Percentiles rank a stretch among this genome's conserved stretches.
These are phyloP conservation scores for Cordyceps cateniannulata DNA, from an alignment of 2,329 filamentous ascomycete species.

Conservation along the genomic window DNA sequence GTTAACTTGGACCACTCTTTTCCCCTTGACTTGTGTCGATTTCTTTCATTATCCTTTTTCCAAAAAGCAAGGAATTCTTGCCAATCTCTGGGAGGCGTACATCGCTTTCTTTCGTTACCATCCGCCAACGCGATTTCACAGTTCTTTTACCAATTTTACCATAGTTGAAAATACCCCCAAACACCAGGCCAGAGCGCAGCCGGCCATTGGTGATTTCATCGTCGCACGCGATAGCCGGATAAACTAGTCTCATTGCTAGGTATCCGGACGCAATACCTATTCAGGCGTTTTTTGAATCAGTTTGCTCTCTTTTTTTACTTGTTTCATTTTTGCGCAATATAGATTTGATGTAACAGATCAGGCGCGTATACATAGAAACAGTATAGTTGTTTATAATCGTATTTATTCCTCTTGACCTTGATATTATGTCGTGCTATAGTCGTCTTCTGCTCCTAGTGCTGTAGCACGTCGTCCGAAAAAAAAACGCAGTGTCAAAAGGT, in stretches of 20 bases:
- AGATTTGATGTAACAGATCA: neutral
- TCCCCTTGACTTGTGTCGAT: neutral
- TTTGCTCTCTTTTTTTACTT: neutral
- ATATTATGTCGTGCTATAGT: neutral
- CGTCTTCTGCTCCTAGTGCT: too few species aligned
- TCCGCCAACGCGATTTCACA: neutral
- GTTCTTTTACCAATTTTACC: neutral
- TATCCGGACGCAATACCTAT: neutral
- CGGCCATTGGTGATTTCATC: neutral
- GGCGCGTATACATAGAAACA: neutral
- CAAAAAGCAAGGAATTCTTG: neutral
- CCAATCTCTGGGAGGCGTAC: neutral
- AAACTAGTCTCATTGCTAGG: constrained; percentile 1
- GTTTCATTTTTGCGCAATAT: neutral
- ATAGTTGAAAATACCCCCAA: neutral
- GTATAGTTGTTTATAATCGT: neutral
- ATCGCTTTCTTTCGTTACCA: neutral
- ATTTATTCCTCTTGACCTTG: neutral
- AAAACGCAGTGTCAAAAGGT: neutral
- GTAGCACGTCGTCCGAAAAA: too few species aligned
- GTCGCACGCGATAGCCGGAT: neutral
- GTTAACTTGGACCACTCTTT: neutral
- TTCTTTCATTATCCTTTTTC: neutral
- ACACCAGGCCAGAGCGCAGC: neutral
- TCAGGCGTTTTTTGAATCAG: neutral